phyloP scores from a whole-genome alignment of 2,329 filamentous ascomycete species.

The Cadophora malorum region DNA sequence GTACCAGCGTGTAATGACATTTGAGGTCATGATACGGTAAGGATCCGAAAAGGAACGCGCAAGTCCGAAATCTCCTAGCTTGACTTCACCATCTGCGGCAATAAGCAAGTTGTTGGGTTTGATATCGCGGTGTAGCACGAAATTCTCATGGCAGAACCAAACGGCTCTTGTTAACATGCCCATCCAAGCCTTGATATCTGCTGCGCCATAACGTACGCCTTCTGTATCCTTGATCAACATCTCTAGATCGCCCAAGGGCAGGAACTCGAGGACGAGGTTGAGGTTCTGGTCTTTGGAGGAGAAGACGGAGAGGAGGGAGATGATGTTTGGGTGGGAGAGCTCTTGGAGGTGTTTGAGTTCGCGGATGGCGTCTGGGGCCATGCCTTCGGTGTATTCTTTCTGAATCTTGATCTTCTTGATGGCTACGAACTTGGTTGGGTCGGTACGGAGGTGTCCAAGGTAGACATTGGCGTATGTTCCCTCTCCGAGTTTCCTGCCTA shows the following conservation, averaged over 20 bases:
- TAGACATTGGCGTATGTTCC: constrained; percentile 98
- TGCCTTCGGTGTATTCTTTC: constrained; percentile 86
- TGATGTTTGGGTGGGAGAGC: constrained; percentile 93
- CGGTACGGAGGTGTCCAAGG: constrained; percentile 77
- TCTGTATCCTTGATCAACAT: constrained; percentile 89
- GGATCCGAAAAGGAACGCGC: constrained; percentile 90
- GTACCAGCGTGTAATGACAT: constrained; percentile 98
- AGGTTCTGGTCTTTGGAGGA: constrained; percentile 96
- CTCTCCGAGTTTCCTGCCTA: constrained; percentile 89
- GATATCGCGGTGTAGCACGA: constrained; percentile 94
- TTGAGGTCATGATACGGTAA: constrained; percentile 85
- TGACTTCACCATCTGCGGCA: constrained; percentile 89
- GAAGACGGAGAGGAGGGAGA: constrained; percentile 90
- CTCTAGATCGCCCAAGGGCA: constrained; percentile 93
- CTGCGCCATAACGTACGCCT: constrained; percentile 78
- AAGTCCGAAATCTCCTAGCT: constrained; percentile 97
- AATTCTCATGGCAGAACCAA: constrained; percentile 97
- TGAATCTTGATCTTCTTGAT: constrained; percentile 94
- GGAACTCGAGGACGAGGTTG: constrained; percentile 91
- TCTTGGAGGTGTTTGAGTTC: constrained; percentile 97
- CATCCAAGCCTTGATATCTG: constrained; percentile 98
- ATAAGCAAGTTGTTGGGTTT: constrained; percentile 99
- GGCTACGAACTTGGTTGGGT: constrained; percentile 79
- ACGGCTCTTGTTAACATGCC: constrained; percentile 92
- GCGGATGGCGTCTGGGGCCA: constrained; percentile 92